Base-by-base conservation (phyloP, 352 stramenopile species). In the Aphanomyces euteiches region DNA sequence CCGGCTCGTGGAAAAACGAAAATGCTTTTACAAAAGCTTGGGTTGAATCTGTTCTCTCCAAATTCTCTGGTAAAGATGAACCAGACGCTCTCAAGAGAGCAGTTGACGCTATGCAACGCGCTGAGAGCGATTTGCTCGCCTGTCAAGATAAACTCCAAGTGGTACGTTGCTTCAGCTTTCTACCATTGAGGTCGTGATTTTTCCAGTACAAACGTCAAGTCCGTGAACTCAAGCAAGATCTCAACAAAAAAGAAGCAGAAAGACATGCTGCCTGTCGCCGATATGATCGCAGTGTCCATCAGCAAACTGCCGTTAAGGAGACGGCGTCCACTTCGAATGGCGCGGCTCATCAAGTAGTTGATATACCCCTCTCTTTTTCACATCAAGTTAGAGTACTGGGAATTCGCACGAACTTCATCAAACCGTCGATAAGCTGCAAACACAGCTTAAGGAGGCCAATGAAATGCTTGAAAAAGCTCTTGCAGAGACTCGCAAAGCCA, bases 171-270 rank as follows among this genome's bases (percentile, higher is more conserved):
- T 48, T n/a, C 19, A 17, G 37, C 7, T 63, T 36, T 60, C 38
- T 21, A 56, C 1, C 4, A 21, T 7, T 54, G 2, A 67, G 21
- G 56, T 65, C 28, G 2, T 36, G 34, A 28, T 34, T 8, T 39
- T n/a, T 73, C 43, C 66, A 93, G 83, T 83, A 74, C 56, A 82
- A 88, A 72, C 75, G 66, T 6, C 79, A 83, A 50, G 77, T 95
- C 64, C 56, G 66, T 39, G 81, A 88, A 28, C 72, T 95, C 21
- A 77, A 92, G 65, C 57, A 48, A 28, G 87, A 92, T 70, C 56
- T 95, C 38, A 83, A 92, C 53, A 68, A 77, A 10, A 95, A 92
- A 66, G 87, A 95, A 74, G 76, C 81, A 4, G 84, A 93, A 63
- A 79, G 87, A 0, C 87, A 95, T 79, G 80, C 76, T 28, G 87